Evolutionary conservation across 176 grass and related monocot genomes (phyloP).

Genomic region (Puccinellia tenuiflora): DNA sequence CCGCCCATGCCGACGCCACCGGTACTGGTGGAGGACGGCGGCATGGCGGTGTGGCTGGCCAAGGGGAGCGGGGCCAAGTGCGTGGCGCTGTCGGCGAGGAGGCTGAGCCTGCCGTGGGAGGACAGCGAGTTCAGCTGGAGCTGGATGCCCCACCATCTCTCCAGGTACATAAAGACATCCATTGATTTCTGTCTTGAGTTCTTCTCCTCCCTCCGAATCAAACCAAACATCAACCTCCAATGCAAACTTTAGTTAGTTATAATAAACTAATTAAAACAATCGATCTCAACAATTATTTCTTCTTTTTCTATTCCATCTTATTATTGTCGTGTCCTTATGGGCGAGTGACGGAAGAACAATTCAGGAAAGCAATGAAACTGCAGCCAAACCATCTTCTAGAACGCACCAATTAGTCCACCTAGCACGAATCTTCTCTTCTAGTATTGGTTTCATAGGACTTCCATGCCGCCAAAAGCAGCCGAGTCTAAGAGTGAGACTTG

Average conservation of each 20-base stretch:
- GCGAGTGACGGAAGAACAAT: too few species aligned
- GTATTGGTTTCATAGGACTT: neutral
- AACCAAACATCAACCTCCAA: neutral
- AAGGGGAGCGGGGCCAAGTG: too few species aligned
- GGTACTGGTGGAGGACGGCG: too few species aligned
- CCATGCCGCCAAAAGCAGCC: neutral
- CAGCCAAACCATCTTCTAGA: neutral
- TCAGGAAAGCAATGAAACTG: neutral
- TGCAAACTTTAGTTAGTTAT: too few species aligned
- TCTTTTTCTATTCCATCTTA: neutral
- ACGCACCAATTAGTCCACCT: neutral
- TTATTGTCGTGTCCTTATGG: too few species aligned
- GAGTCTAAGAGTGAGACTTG: too few species aligned
- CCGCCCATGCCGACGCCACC: too few species aligned
- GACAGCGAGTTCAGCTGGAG: slow-evolving; percentile 48
- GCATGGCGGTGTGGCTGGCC: too few species aligned
- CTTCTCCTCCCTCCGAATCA: neutral
- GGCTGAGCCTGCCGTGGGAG: slow-evolving; percentile 45
- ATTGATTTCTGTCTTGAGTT: too few species aligned
- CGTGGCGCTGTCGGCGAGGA: slow-evolving; percentile 4
- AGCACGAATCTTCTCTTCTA: neutral
- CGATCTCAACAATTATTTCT: too few species aligned
- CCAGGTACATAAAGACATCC: neutral
- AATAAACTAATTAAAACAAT: too few species aligned
- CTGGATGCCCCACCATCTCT: slow-evolving; percentile 2